Evolutionary conservation across 208 protist species (phyloP).

Genomic region (Trypanosoma cruzi): DNA sequence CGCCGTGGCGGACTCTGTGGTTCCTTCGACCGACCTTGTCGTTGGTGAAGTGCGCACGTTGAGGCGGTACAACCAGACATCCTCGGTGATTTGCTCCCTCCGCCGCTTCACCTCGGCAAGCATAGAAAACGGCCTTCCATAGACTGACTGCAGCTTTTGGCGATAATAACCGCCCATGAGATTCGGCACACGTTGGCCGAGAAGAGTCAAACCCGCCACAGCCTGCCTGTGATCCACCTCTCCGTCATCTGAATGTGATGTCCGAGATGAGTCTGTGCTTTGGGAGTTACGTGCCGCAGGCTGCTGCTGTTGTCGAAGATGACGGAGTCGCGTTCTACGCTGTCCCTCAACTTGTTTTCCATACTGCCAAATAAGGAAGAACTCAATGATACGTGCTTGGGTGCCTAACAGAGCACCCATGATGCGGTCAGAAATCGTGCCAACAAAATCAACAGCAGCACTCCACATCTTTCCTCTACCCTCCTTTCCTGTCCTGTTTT

Average conservation of each 20-base stretch:
- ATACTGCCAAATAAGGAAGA: constrained; percentile 8
- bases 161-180: constrained; percentile 24
- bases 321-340: neutral
- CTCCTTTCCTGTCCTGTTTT: neutral
- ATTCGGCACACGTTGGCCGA: constrained; percentile 12
- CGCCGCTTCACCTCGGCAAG: constrained; percentile 2
- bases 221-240: constrained; percentile 7
- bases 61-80: constrained; percentile 18
- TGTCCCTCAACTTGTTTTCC: constrained; percentile 2
- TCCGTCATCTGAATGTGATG: neutral
- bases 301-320: neutral
- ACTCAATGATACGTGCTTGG: constrained; percentile 2
- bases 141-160: constrained; percentile 19
- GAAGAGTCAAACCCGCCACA: constrained; percentile 15
- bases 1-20: neutral
- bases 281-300: neutral
- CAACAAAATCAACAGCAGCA: neutral
- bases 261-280: neutral
- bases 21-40: neutral
- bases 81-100: neutral
- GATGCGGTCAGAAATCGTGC: neutral
- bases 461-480: constrained; percentile 3
- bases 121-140: constrained; percentile 10
- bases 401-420: neutral
- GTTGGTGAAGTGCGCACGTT: neutral